Percentiles rank a stretch among this genome's conserved stretches.
Conservation (phyloP, 1,284 basidiomycete species). For the Pisolithus thermaeus region DNA sequence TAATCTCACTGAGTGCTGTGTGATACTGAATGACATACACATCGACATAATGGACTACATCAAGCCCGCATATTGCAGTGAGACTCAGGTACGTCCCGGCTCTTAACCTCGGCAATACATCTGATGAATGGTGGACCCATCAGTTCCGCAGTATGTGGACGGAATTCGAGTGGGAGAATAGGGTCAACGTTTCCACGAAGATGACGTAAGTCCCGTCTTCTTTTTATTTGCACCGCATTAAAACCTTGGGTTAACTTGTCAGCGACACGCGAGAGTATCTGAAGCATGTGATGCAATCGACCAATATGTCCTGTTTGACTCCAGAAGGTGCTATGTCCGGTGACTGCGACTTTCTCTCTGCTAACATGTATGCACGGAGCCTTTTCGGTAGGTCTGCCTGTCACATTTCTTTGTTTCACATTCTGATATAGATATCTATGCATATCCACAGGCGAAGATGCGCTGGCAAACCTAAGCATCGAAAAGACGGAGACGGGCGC, state of each 20-base stretch:
- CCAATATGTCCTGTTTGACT: slow-evolving; percentile 84
- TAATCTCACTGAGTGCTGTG: slow-evolving; percentile 80
- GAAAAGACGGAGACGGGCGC: slow-evolving; percentile 81
- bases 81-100: slow-evolving; percentile 73
- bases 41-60: slow-evolving; percentile 99
- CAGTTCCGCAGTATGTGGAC: slow-evolving; percentile 94
- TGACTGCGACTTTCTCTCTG: slow-evolving; percentile 79
- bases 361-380: slow-evolving; percentile 78
- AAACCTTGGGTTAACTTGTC: background rate
- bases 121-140: background rate
- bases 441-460: slow-evolving; percentile 75
- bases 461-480: slow-evolving; percentile 92
- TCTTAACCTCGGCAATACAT: background rate
- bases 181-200: slow-evolving; percentile 76
- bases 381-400: slow-evolving; percentile 54
- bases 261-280: slow-evolving; percentile 72
- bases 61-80: slow-evolving; percentile 94
- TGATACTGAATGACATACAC: slow-evolving; percentile 95
- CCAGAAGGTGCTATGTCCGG: slow-evolving; percentile 78
- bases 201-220: slow-evolving; percentile 44
- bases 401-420: background rate
- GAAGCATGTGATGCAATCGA: slow-evolving; percentile 75
- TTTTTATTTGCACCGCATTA: background rate
- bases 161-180: slow-evolving; percentile 90
- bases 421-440: background rate